A percentile compares a stretch with the other conserved stretches of the same genome.
Conservation (phyloP, 2,329 filamentous ascomycete genomes). For the Aspergillus niger region DNA sequence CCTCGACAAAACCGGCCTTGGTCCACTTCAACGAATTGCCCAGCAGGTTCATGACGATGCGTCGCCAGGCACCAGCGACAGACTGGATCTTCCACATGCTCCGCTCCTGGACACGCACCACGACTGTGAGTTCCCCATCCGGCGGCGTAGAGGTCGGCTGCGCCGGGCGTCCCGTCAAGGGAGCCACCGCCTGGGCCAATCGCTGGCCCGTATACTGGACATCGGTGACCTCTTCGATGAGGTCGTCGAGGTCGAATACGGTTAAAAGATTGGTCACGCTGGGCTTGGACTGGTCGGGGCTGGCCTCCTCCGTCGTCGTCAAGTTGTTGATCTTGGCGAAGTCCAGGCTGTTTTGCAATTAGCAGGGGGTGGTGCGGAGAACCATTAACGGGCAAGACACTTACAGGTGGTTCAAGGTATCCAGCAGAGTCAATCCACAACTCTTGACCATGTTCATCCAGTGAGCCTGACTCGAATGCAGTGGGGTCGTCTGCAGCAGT, state of each 20-base stretch:
- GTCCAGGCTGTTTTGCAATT: conserved; percentile 18
- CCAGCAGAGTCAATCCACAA: conserved; percentile 53
- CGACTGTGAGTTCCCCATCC: conserved; percentile 18
- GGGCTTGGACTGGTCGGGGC: not conserved
- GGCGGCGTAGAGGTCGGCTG: not conserved
- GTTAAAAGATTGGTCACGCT: conserved; percentile 20
- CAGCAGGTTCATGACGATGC: conserved; percentile 36
- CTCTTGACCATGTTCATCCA: conserved; percentile 51
- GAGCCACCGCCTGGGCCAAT: conserved; percentile 6
- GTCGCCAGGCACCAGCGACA: conserved; percentile 26
- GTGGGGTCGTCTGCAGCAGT: conserved; percentile 48
- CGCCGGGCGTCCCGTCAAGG: not conserved
- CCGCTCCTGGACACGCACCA: conserved; percentile 18
- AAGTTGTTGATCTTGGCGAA: conserved; percentile 34
- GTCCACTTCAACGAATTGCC: conserved; percentile 38
- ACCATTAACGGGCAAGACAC: not conserved
- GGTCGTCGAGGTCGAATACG: conserved; percentile 29
- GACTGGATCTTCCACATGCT: conserved; percentile 28
- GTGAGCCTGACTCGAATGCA: conserved; percentile 40
- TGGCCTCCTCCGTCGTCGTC: conserved; percentile 10
- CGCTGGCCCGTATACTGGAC: conserved; percentile 26
- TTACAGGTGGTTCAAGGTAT: conserved; percentile 42
- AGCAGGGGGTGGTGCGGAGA: not conserved
- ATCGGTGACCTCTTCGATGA: conserved; percentile 30
- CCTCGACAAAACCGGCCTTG: conserved; percentile 25